Conservation (phyloP, 495 filamentous ascomycete species). For the Daldinia loculata region DNA sequence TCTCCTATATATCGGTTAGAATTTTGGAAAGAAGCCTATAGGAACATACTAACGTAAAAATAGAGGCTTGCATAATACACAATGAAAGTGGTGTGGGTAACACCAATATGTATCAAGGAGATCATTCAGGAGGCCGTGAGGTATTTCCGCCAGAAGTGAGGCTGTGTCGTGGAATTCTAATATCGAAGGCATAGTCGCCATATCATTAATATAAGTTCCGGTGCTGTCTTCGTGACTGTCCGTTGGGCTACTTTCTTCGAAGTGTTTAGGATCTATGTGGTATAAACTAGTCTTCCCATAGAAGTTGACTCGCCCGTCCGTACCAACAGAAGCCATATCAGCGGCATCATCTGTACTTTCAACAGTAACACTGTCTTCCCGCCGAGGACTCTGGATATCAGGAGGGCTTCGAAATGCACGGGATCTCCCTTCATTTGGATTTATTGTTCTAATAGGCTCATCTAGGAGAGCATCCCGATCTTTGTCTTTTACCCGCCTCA, state of each 20-base stretch:
- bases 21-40: neutral
- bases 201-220: neutral
- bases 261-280: constrained; percentile 18
- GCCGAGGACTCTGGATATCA: neutral
- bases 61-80: constrained; percentile 17
- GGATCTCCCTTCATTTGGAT: constrained; percentile 16
- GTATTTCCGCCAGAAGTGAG: neutral
- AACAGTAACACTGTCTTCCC: neutral
- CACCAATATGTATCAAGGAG: constrained; percentile 19
- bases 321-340: constrained; percentile 18
- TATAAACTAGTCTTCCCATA: constrained; percentile 25
- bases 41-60: constrained; percentile 11
- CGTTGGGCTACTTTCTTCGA: constrained; percentile 8
- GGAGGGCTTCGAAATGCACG: constrained; percentile 4
- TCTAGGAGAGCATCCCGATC: constrained; percentile 14
- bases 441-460: constrained; percentile 16
- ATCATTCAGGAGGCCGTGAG: neutral
- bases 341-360: neutral
- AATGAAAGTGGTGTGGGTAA: constrained; percentile 19
- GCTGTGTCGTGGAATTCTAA: neutral
- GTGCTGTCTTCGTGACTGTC: neutral
- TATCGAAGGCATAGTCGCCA: neutral
- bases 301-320: constrained; percentile 18
- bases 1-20: neutral
- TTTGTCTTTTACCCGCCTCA: constrained; percentile 9